Evolutionary conservation across 2,329 filamentous ascomycete genomes (phyloP).

Genomic region (Albifimbria verrucaria): DNA sequence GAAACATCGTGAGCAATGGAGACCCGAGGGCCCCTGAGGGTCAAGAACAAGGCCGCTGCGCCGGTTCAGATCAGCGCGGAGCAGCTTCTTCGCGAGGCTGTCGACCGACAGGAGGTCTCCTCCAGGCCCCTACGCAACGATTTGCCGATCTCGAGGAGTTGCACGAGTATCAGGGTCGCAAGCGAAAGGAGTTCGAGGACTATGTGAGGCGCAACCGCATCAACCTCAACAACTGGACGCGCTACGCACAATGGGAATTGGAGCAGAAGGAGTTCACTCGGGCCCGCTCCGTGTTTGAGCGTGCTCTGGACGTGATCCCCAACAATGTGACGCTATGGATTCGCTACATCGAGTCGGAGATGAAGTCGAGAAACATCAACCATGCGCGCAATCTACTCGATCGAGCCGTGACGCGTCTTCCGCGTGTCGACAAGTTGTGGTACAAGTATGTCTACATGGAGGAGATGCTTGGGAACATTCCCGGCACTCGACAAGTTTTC

Average conservation of each 20-base stretch:
- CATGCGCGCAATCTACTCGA: slow-evolving; percentile 94
- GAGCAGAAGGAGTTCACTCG: slow-evolving; percentile 97
- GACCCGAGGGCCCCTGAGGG: slow-evolving; percentile 84
- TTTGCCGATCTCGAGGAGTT: slow-evolving; percentile 97
- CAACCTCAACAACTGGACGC: slow-evolving; percentile 98
- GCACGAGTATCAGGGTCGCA: slow-evolving; percentile 94
- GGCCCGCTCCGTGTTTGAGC: slow-evolving; percentile 89
- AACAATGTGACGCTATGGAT: slow-evolving; percentile 88
- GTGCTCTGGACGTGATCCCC: slow-evolving; percentile 86
- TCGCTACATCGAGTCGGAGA: slow-evolving; percentile 91
- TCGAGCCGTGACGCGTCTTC: slow-evolving; percentile 87
- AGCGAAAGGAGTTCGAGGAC: slow-evolving; percentile 95
- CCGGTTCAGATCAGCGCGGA: slow-evolving; percentile 91
- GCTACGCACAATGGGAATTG: slow-evolving; percentile 95
- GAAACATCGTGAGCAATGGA: slow-evolving; percentile 64
- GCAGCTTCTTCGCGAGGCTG: slow-evolving; percentile 93
- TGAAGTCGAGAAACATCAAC: slow-evolving; percentile 91
- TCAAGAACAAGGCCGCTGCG: slow-evolving; percentile 98
- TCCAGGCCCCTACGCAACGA: slow-evolving; percentile 90
- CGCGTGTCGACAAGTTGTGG: slow-evolving; percentile 93
- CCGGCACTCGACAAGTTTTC: slow-evolving; percentile 89
- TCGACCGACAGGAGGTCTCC: slow-evolving; percentile 87
- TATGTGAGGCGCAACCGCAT: slow-evolving; percentile 93
- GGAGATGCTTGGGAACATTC: slow-evolving; percentile 92
- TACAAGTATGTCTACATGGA: slow-evolving; percentile 99